A percentile compares a stretch with the other conserved stretches of the same genome.
phyloP scores from a whole-genome alignment of 495 filamentous ascomycete species.

The Penicillium longicatenatum region DNA sequence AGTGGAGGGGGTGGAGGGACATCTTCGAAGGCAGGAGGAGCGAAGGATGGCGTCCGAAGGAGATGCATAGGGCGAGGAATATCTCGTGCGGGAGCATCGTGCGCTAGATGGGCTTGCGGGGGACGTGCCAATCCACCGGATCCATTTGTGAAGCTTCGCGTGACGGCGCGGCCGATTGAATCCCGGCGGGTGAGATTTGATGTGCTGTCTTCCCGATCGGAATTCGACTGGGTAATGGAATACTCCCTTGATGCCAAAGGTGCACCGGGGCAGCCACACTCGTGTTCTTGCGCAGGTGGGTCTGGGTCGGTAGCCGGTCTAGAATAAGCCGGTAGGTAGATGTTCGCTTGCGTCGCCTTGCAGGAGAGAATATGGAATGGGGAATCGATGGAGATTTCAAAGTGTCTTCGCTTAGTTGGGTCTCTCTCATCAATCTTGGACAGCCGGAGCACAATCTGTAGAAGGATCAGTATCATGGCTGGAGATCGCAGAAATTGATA shows the following conservation, averaged over 20 bases:
- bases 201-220: constrained; percentile 29
- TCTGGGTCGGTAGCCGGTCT: constrained; percentile 55
- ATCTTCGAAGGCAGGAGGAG: constrained; percentile 88
- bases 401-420: constrained; percentile 82
- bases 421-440: constrained; percentile 83
- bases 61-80: constrained; percentile 78
- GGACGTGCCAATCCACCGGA: constrained; percentile 50
- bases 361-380: constrained; percentile 96
- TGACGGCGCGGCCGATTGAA: constrained; percentile 27
- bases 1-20: constrained; percentile 83
- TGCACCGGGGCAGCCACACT: constrained; percentile 80
- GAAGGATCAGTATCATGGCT: constrained; percentile 9
- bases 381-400: constrained; percentile 98
- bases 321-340: constrained; percentile 82
- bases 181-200: constrained; percentile 18
- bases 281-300: constrained; percentile 52
- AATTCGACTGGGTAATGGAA: constrained; percentile 38
- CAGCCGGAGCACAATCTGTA: constrained; percentile 92
- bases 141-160: constrained; percentile 49
- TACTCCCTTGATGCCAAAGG: constrained; percentile 39
- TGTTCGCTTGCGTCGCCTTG: constrained; percentile 89
- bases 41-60: constrained; percentile 82
- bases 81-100: constrained; percentile 41
- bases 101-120: constrained; percentile 48
- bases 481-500: background rate